Base-by-base conservation (phyloP, 306 rosid genomes). In the Fragaria nilgerrensis region DNA sequence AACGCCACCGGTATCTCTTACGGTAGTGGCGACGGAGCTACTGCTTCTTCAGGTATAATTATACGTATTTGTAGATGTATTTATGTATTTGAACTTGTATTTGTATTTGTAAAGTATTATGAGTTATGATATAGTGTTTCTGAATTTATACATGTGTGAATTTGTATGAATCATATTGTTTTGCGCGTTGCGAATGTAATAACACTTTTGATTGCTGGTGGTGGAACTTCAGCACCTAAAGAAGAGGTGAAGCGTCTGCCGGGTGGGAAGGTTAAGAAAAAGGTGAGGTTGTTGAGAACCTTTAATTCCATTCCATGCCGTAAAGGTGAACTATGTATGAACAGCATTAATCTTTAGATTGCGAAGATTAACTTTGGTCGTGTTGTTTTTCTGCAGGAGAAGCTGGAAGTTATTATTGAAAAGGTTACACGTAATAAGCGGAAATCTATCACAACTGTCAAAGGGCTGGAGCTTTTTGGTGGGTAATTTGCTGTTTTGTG, bases 221-320 rank as follows among this genome's bases (percentile, higher is more conserved):
- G 48, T 44, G 70, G 58, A 86, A 77, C 70, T 89, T 67, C 81
- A 86, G 93, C 92, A 25, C 74, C 86, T 22, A 96, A 91, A 78
- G 98, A 90, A 80, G 98, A 89, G 75, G 98, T 91, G 63, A 96
- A 90, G 77, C 98, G 98, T 70, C 98, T 96, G 80, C 99, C 99
- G 68, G 99, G 99, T 76, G 98, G 99, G 74, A 96, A 96, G 96
- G 88, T 93, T 78, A 96, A 96, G 98, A 96, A 96, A 80, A 96
- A 92, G 88, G 99, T 86, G 75, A 62, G 84, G n/a, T 68, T 22
- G 23, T 49, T 58, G 45, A 49, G 41, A 56, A 23, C 55, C 16
- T 65, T 69, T 67, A 2, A 16, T 52, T 8, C 25, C 34, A 16
- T 52, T 8, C 37, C 34, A 55, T 82, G 22, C 9, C 1, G 1